Conservation (phyloP, 345 rosid species). For the Citrus maxima region DNA sequence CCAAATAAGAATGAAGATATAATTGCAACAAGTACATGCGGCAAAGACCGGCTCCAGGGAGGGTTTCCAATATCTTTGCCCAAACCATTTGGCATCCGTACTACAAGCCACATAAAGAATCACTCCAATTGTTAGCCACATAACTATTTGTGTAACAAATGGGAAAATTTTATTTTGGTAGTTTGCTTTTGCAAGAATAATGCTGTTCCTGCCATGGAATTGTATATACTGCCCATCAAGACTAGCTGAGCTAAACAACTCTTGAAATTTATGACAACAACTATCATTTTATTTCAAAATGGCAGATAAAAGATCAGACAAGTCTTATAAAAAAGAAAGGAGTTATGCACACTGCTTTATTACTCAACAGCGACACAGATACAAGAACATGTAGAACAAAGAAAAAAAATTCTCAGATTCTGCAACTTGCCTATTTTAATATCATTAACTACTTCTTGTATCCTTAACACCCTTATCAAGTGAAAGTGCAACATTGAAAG, state of each 20-base stretch:
- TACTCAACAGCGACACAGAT: neutral
- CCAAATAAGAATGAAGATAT: constrained; percentile 77
- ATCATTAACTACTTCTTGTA: neutral
- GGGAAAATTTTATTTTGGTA: neutral
- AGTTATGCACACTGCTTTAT: neutral
- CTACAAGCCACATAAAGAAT: constrained; percentile 35
- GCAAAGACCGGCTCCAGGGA: constrained; percentile 77
- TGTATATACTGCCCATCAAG: neutral
- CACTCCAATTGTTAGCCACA: constrained; percentile 12
- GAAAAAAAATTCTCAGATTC: neutral
- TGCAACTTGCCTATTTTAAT: constrained; percentile 4
- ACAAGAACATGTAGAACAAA: neutral
- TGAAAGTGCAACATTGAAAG: neutral
- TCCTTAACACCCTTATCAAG: constrained; percentile 5
- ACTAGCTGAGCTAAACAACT: neutral
- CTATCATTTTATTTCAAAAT: neutral
- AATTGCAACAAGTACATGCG: constrained; percentile 73
- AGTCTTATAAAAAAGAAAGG: neutral
- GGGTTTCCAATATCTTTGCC: constrained; percentile 67
- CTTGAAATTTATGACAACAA: neutral
- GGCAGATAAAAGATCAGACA: neutral
- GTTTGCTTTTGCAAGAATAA: neutral
- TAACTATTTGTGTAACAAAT: neutral
- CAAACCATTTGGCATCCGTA: constrained; percentile 41
- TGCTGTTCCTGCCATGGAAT: neutral